Conservation (phyloP, 2,329 filamentous ascomycete species). For the Aspergillus eucalypticola region DNA sequence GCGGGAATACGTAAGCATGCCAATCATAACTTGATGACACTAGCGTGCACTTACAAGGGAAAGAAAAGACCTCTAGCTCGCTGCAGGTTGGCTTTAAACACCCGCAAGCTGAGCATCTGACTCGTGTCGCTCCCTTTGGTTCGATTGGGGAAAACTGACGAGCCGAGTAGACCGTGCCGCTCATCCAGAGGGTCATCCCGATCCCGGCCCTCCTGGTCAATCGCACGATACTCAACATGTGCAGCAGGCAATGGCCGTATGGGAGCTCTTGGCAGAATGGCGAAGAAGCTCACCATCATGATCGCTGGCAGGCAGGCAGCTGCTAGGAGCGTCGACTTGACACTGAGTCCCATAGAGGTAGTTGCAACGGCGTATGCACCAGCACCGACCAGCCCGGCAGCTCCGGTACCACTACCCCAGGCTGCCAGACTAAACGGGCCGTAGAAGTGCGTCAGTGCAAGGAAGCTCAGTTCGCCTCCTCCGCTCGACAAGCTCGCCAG, state of each 20-base stretch:
- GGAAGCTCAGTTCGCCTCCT: conserved; percentile 84
- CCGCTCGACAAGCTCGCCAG: conserved; percentile 84
- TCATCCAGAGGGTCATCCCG: conserved; percentile 31
- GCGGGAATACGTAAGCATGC: conserved; percentile 15
- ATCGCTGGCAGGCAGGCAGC: conserved; percentile 77
- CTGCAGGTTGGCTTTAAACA: conserved; percentile 57
- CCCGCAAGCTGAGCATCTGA: conserved; percentile 31
- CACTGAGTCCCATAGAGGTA: conserved; percentile 72
- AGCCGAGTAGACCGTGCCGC: conserved; percentile 32
- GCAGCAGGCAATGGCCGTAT: conserved; percentile 52
- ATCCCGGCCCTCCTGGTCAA: conserved; percentile 49
- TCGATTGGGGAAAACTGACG: conserved; percentile 18
- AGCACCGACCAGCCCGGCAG: conserved; percentile 81
- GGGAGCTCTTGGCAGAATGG: conserved; percentile 69
- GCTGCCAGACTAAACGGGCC: conserved; percentile 81
- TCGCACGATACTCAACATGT: conserved; percentile 56
- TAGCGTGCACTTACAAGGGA: conserved; percentile 55
- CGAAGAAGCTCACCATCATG: conserved; percentile 84
- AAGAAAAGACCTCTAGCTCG: conserved; percentile 71
- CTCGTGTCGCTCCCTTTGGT: conserved; percentile 22
- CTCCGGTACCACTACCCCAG: conserved; percentile 91
- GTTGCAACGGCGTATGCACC: conserved; percentile 86
- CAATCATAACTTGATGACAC: neutral
- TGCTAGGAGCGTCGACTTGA: conserved; percentile 71
- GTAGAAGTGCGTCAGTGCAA: conserved; percentile 91